phyloP scores from a whole-genome alignment of 2,329 filamentous ascomycete species.

The Colletotrichum brevisporum region DNA sequence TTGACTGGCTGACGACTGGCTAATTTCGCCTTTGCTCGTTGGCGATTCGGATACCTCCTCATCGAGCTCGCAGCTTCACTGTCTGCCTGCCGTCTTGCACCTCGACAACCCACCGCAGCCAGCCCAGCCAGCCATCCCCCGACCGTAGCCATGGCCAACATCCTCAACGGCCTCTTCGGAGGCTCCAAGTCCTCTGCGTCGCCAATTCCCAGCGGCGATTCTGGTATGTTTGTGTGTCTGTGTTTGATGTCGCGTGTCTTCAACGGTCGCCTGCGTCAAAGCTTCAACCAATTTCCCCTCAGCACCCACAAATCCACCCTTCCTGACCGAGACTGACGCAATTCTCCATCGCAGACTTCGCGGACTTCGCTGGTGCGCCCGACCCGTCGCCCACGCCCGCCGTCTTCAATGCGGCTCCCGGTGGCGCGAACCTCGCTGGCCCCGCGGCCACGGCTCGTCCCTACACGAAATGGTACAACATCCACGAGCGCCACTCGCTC shows the following conservation, averaged over 20 bases:
- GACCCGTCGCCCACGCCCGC: constrained; percentile 71
- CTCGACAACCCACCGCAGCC: constrained; percentile 42
- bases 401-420: constrained; percentile 56
- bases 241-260: constrained; percentile 12
- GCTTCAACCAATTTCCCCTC: constrained; percentile 32
- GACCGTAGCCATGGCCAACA: constrained; percentile 64
- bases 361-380: constrained; percentile 88
- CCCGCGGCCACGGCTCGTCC: constrained; percentile 69
- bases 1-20: constrained; percentile 38
- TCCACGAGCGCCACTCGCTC: constrained; percentile 90
- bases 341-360: constrained; percentile 77
- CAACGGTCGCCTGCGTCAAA: constrained; percentile 25
- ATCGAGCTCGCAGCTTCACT: constrained; percentile 38
- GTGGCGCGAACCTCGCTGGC: constrained; percentile 61
- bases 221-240: constrained; percentile 65
- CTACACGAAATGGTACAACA: constrained; percentile 96
- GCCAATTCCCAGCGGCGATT: constrained; percentile 67
- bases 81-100: constrained; percentile 38
- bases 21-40: constrained; percentile 37
- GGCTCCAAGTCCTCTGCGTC: constrained; percentile 73
- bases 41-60: constrained; percentile 33
- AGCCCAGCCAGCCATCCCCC: constrained; percentile 34
- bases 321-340: constrained; percentile 44
- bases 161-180: constrained; percentile 79
- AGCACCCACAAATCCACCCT: constrained; percentile 35